A percentile compares a stretch with the other conserved stretches of the same genome.
Conservation (phyloP, 2,329 filamentous ascomycete species). For the Pseudogymnoascus sp. region DNA sequence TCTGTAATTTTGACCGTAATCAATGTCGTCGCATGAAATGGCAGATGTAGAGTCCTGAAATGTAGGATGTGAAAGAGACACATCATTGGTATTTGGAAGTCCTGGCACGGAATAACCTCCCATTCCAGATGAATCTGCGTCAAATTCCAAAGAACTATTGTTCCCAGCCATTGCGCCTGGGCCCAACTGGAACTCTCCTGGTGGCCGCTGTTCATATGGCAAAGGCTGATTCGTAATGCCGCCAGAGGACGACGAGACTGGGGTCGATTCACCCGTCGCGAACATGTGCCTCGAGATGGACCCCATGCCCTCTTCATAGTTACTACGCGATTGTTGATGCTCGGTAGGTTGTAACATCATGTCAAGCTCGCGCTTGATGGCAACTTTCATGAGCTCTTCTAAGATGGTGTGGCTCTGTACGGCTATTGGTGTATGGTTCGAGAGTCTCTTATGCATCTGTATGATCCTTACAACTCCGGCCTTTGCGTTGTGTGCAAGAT, state of each 20-base stretch:
- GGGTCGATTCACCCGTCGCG: neutral
- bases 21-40: neutral
- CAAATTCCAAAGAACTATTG: neutral
- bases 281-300: neutral
- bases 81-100: neutral
- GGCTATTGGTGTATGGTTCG: neutral
- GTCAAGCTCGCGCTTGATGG: neutral
- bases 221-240: neutral
- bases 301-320: neutral
- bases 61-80: neutral
- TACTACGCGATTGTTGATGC: neutral
- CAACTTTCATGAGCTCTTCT: neutral
- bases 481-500: constrained; percentile 25
- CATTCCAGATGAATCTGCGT: neutral
- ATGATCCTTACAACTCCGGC: constrained; percentile 27
- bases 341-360: neutral
- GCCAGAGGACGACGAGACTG: neutral
- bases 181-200: neutral
- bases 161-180: neutral
- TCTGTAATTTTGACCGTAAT: neutral
- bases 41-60: neutral
- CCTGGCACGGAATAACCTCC: neutral
- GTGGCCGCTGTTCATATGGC: neutral
- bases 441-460: neutral
- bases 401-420: neutral